Percentiles rank a stretch among this genome's conserved stretches.
These are phyloP conservation scores for Candida boleticola DNA, from an alignment of 805 yeast species.

Conservation along the genomic window DNA sequence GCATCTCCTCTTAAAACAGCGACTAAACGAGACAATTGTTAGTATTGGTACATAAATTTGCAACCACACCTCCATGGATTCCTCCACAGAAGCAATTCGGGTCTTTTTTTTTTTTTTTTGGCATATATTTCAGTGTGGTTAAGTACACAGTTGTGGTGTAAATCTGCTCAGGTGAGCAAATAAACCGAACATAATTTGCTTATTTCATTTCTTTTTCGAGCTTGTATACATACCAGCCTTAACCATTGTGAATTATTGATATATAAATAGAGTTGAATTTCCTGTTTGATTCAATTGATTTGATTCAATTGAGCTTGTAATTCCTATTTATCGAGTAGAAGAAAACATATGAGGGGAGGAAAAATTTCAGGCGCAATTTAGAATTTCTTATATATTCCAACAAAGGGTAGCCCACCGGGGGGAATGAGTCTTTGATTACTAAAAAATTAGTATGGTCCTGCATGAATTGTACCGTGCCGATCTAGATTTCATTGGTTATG, in stretches of 20 bases:
- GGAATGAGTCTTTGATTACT: not conserved
- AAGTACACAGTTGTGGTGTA: not conserved
- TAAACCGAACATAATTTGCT: too few relatives aligned
- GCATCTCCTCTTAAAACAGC: conserved; percentile 97
- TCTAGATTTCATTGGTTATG: too few relatives aligned
- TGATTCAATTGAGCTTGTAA: conserved; percentile 1
- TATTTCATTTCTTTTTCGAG: conserved; percentile 1
- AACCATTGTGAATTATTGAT: conserved; percentile 43
- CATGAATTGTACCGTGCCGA: too few relatives aligned
- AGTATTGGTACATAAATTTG: conserved; percentile 8
- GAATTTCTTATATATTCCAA: not conserved
- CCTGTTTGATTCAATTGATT: conserved; percentile 3
- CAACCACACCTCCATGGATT: too few relatives aligned
- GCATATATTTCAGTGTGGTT: not conserved
- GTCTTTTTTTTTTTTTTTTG: not conserved
- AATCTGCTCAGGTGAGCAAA: conserved; percentile 5
- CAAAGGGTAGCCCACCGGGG: too few relatives aligned
- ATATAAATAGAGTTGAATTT: not conserved
- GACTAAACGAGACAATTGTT: conserved; percentile 45
- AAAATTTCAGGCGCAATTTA: not conserved
- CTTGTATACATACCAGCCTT: conserved; percentile 55
- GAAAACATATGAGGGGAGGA: not conserved
- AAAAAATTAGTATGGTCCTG: not conserved
- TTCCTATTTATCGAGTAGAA: not conserved
- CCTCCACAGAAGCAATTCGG: not conserved